A percentile compares a stretch with the other conserved stretches of the same genome.
Conservation (phyloP, 352 stramenopile species). For the Pythium brachiatum region DNA sequence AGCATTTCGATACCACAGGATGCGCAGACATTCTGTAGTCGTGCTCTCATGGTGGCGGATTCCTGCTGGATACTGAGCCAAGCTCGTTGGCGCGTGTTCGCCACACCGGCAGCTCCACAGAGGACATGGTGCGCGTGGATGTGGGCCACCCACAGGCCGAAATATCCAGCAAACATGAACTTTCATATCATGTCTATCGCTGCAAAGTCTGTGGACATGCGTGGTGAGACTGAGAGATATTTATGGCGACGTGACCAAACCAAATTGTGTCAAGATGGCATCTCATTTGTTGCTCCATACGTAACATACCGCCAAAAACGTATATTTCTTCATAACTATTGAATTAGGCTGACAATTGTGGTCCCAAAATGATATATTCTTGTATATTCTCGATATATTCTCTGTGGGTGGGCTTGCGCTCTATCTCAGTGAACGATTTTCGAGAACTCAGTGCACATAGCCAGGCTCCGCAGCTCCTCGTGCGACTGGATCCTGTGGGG, state of each 20-base stretch:
- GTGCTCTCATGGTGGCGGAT: not conserved
- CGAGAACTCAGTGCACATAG: not conserved
- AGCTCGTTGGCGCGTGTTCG: not conserved
- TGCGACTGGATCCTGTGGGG: not conserved
- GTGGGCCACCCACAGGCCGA: not conserved
- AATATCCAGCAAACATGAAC: not conserved
- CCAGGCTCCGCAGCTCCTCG: not conserved
- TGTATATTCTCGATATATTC: not conserved
- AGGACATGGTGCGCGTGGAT: not conserved
- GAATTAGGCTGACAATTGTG: no score
- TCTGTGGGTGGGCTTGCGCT: not conserved
- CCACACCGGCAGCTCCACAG: not conserved
- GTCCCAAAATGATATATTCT: not conserved
- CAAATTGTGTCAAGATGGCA: not conserved
- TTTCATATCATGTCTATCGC: not conserved
- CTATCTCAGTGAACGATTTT: slow-evolving; percentile 1
- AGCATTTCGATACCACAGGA: no score
- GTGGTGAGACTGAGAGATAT: not conserved
- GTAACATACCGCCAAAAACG: not conserved
- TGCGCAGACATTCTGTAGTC: not conserved
- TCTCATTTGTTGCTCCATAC: not conserved
- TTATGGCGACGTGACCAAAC: not conserved
- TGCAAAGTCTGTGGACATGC: not conserved
- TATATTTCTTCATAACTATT: not conserved
- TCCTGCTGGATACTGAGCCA: not conserved